Evolutionary conservation across 2,329 filamentous ascomycete genomes (phyloP), one percentile per base, ranked within the genome.

Genomic region (Ceratocystis papillata): DNA sequence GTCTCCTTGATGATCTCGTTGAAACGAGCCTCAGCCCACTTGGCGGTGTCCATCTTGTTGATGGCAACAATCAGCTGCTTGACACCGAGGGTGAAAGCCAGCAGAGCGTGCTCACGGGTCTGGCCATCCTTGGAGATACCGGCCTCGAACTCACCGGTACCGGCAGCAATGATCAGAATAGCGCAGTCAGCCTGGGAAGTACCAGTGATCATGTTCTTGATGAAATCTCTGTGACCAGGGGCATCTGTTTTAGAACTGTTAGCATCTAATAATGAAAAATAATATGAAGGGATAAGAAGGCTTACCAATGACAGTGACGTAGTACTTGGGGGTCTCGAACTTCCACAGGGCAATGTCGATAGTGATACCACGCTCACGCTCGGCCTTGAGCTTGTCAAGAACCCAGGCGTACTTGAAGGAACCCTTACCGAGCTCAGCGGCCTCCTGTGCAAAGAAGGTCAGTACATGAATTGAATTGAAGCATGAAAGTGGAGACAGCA

Each of bases 201-300:
- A 92, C 94, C 94, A 88, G 94, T 97, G 81, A 99, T 99, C 94
- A 99, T 99, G 92, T 97, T 99, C 93, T 99, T 99, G 90, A 99
- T 97, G 87, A 97, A 99, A 79, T 99, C 94, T 94, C 94, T 93
- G 83, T 99, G 94, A 83, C 94, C 94, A 77, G 94, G 94, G 80
- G 94, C 94, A 78, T 99, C 90, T 88, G 73, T 66, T 53, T 5
- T 60, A 15, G 15, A 57, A 22, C 63, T 72, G 68, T 10, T 28
- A 6, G 7, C 50, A 30, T 2, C 1, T 3, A 5, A 10, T 12
- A 17, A 59, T 22, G 53, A n/a, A 2, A 61, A 8, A 20, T 12
- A 6, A 44, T 1, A n/a, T n/a, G n/a, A 44, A 37, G 12, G 41
- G n/a, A 15, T 33, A 68, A 22, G 2, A 37, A 53, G 53, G 80